Percentiles rank a stretch among this genome's conserved stretches.
These are phyloP conservation scores for Verticillium longisporum DNA, from an alignment of 2,329 filamentous ascomycete genomes.

Conservation along the genomic window DNA sequence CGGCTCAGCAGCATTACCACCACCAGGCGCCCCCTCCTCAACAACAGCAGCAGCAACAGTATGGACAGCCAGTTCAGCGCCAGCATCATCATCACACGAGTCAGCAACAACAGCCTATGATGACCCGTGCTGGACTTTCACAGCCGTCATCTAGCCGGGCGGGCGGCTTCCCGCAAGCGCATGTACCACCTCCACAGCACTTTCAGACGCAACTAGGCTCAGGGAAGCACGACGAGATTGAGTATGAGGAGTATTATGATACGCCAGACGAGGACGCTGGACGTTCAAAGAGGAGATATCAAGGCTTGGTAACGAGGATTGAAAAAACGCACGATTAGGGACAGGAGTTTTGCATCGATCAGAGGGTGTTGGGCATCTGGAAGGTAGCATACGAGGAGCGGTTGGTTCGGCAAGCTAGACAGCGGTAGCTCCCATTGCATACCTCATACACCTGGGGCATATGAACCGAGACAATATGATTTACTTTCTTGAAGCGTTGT, in stretches of 20 bases:
- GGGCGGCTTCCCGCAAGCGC: neutral
- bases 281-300: neutral
- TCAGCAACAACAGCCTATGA: neutral
- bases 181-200: neutral
- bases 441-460: neutral
- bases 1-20: neutral
- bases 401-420: neutral
- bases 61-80: neutral
- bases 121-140: neutral
- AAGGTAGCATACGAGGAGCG: neutral
- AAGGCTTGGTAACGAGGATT: neutral
- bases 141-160: neutral
- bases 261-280: neutral
- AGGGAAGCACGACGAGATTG: conserved; percentile 6
- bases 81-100: neutral
- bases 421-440: neutral
- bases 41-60: neutral
- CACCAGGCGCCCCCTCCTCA: neutral
- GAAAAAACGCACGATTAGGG: neutral
- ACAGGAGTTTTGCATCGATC: neutral
- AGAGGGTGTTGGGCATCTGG: neutral
- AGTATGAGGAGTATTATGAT: conserved; percentile 1
- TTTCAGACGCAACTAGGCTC: neutral
- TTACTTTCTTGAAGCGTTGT: neutral
- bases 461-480: neutral